These are phyloP conservation scores for Raphidocelis subcapitata DNA, from an alignment of 139 green algal genomes.

Conservation along the genomic window DNA sequence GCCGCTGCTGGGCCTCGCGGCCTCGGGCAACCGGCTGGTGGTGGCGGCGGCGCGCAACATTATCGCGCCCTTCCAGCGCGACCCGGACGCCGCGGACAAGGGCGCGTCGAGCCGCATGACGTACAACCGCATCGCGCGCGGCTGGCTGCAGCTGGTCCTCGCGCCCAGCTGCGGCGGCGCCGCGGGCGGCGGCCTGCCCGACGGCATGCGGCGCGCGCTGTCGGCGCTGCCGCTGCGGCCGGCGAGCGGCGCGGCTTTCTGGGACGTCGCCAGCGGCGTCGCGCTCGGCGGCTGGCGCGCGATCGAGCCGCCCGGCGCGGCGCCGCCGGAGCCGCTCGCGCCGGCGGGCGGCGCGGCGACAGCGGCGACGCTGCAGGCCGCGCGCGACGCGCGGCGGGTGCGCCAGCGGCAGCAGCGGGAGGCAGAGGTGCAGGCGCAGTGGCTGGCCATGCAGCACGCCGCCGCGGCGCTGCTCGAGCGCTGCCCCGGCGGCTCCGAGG, in stretches of 20 bases:
- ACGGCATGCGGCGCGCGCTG: too few species aligned
- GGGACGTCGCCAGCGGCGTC: too few species aligned
- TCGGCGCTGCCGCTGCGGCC: too few species aligned
- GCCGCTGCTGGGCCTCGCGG: slow-evolving; percentile 10
- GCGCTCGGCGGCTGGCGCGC: too few species aligned
- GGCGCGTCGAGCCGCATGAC: neutral
- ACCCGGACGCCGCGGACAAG: slow-evolving; percentile 4
- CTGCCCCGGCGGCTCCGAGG: neutral
- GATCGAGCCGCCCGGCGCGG: too few species aligned
- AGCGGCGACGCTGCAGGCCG: neutral
- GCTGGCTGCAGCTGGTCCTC: slow-evolving; percentile 14
- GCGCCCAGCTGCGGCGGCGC: neutral
- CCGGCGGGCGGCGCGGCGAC: too few species aligned
- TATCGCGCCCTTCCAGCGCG: neutral
- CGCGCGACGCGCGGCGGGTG: neutral
- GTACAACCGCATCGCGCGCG: neutral
- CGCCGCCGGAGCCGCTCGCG: too few species aligned
- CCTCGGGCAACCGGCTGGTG: neutral
- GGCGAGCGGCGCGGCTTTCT: too few species aligned
- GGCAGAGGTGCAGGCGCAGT: neutral
- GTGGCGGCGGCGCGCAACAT: slow-evolving; percentile 11
- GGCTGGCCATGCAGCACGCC: neutral
- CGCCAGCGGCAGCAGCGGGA: neutral
- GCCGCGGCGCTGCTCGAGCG: neutral
- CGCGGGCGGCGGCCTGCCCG: too few species aligned